Percentiles rank a stretch among this genome's conserved stretches.
Conservation (phyloP, 176 grass and related monocot genomes). For the Musa troglodytarum region DNA sequence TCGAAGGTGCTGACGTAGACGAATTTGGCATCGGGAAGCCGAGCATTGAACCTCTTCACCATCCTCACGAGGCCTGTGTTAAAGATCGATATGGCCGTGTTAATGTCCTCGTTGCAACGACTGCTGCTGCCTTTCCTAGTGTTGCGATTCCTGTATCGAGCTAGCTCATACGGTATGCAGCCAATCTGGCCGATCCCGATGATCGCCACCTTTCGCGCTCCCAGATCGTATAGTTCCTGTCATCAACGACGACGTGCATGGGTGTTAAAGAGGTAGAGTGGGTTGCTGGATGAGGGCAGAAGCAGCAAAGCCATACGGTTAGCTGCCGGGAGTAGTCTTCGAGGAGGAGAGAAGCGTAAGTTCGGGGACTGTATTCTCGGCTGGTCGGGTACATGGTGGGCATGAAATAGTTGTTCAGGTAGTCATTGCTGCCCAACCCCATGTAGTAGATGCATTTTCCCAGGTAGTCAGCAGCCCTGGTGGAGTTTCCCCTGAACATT, state of each 20-base stretch:
- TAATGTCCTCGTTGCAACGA: constrained; percentile 66
- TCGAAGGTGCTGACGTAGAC: constrained; percentile 54
- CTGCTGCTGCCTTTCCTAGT: background rate
- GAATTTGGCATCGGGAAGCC: constrained; percentile 30
- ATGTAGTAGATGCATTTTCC: constrained; percentile 76
- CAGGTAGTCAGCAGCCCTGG: constrained; percentile 18
- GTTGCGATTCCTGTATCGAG: constrained; percentile 27
- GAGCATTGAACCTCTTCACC: constrained; percentile 47
- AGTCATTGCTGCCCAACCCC: constrained; percentile 53
- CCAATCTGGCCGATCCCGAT: constrained; percentile 66
- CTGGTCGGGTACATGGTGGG: constrained; percentile 44
- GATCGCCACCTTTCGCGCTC: constrained; percentile 64
- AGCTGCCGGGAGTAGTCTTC: constrained; percentile 53
- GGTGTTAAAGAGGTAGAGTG: too few species aligned
- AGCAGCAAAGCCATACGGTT: constrained; percentile 1
- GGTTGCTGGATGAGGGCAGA: background rate
- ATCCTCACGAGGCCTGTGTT: constrained; percentile 59
- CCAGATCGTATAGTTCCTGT: constrained; percentile 43
- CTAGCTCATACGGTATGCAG: constrained; percentile 92
- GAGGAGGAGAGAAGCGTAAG: constrained; percentile 54
- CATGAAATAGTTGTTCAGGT: constrained; percentile 58
- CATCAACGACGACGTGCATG: background rate
- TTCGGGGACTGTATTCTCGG: constrained; percentile 27
- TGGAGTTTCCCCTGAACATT: constrained; percentile 31
- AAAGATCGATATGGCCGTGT: constrained; percentile 56